phyloP scores from a whole-genome alignment of 805 yeast species.

The Sugiyamaella qingdaonensis region DNA sequence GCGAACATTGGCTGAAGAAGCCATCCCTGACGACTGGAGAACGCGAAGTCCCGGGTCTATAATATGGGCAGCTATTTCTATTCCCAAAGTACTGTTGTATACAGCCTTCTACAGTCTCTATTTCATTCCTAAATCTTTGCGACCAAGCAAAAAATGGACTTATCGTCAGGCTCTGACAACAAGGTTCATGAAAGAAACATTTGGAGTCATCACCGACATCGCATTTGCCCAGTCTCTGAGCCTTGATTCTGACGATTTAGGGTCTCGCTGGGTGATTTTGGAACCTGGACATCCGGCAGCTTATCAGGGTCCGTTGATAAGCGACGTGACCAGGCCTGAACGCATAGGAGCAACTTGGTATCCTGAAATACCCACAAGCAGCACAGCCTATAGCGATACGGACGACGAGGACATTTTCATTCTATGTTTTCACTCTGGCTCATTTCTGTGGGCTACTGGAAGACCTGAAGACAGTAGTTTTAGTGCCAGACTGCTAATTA shows the following conservation, averaged over 20 bases:
- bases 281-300: background rate
- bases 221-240: background rate
- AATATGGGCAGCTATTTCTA: background rate
- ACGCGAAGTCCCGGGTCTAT: background rate
- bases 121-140: background rate
- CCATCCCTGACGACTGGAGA: background rate
- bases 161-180: background rate
- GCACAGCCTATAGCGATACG: background rate
- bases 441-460: slow-evolving; percentile 5
- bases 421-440: background rate
- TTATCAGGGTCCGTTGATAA: background rate
- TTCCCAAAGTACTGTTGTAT: background rate
- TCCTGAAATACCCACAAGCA: background rate
- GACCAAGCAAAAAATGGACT: background rate
- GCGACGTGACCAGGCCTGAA: background rate
- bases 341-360: background rate
- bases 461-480: slow-evolving; percentile 3
- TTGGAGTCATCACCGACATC: background rate
- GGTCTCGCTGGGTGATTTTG: background rate
- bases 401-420: background rate
- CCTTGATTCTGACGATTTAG: background rate
- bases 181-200: background rate
- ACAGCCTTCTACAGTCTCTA: background rate
- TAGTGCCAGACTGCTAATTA: background rate
- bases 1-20: background rate